Evolutionary conservation across 305 asterid genomes (phyloP).

Genomic region (Solanum hybrid): DNA sequence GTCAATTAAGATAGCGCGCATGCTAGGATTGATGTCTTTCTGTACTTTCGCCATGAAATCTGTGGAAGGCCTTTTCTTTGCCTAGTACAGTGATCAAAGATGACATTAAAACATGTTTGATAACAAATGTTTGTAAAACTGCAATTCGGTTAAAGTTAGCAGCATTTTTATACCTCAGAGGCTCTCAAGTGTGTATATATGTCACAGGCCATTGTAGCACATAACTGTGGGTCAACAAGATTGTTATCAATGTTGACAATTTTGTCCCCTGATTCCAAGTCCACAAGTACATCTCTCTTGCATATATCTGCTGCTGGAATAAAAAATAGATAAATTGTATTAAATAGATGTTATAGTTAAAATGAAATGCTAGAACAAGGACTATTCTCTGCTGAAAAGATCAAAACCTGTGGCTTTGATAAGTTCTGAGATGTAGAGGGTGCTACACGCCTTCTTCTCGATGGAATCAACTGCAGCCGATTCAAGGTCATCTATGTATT

Average conservation of each 20-base stretch:
- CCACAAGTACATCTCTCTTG: constrained; percentile 50
- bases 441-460: constrained; percentile 47
- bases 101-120: neutral
- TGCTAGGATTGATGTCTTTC: constrained; percentile 30
- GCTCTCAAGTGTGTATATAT: constrained; percentile 84
- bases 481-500: constrained; percentile 60
- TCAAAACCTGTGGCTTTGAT: constrained; percentile 38
- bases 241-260: constrained; percentile 52
- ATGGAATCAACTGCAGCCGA: constrained; percentile 51
- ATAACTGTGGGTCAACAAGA: constrained; percentile 70
- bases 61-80: constrained; percentile 36
- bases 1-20: constrained; percentile 37
- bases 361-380: neutral
- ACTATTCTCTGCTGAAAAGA: neutral
- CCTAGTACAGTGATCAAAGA: constrained; percentile 13
- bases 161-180: constrained; percentile 51
- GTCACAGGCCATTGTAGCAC: constrained; percentile 93
- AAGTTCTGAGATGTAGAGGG: constrained; percentile 57
- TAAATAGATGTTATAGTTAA: neutral
- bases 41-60: constrained; percentile 41
- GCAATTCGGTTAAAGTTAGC: neutral
- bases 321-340: neutral
- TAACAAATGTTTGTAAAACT: neutral
- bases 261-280: constrained; percentile 29
- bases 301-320: constrained; percentile 42